A percentile compares a stretch with the other conserved stretches of the same genome.
Evolutionary conservation across 352 stramenopile genomes (phyloP).

Genomic region (Phytophthora pisi): DNA sequence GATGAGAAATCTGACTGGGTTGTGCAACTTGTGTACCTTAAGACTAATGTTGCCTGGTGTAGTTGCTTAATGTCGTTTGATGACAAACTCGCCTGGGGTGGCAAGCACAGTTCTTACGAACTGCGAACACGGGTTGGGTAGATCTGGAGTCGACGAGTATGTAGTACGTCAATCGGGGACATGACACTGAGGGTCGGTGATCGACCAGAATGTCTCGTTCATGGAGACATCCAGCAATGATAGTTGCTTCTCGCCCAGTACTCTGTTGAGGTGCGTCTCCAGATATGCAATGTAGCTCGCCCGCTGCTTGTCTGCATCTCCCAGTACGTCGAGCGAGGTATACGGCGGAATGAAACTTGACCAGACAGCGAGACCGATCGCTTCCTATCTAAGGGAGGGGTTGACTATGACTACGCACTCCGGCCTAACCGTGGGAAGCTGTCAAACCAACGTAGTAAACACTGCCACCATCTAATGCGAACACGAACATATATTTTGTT

Average conservation of each 20-base stretch:
- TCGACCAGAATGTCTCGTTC: slow-evolving; percentile 1
- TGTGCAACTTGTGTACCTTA: no score
- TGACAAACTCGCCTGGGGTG: no score
- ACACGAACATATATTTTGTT: not conserved
- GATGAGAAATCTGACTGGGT: no score
- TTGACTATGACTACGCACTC: no score
- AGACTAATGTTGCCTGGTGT: no score
- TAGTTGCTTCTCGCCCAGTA: slow-evolving; percentile 7
- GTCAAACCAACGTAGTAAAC: not conserved
- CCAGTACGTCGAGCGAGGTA: slow-evolving; percentile 4
- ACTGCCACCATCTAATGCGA: no score
- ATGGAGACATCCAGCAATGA: slow-evolving; percentile 10
- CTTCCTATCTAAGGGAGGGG: no score
- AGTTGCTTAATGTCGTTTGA: no score
- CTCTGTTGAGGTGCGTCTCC: slow-evolving; percentile 4
- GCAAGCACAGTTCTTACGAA: no score
- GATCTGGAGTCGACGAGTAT: not conserved
- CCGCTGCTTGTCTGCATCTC: slow-evolving; percentile 9
- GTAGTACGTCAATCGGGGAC: not conserved
- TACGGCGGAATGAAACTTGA: not conserved
- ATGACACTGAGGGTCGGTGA: not conserved
- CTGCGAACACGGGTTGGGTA: no score
- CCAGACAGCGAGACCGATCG: no score
- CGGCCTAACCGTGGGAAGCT: no score
- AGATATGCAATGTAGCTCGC: slow-evolving; percentile 7